phyloP scores from a whole-genome alignment of 140 eudicot genomes.

The Senecio squalidus region DNA sequence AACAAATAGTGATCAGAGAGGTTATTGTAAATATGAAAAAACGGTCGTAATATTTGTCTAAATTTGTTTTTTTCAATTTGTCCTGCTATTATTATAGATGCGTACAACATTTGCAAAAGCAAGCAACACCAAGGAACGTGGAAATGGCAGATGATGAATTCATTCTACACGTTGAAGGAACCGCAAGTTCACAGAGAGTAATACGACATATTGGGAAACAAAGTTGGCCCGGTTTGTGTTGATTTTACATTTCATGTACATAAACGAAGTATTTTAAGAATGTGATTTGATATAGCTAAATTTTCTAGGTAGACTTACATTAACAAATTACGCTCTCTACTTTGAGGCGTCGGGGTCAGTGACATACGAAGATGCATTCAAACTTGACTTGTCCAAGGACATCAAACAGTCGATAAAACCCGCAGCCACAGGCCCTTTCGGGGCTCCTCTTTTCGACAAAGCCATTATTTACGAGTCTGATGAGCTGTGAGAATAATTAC shows the following conservation, averaged over 20 bases:
- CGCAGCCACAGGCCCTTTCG: constrained; percentile 86
- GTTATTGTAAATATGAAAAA: background rate
- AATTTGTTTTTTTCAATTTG: background rate
- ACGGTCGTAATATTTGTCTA: background rate
- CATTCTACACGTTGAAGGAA: constrained; percentile 91
- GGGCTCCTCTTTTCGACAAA: constrained; percentile 90
- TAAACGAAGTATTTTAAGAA: background rate
- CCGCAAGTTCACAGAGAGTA: constrained; percentile 73
- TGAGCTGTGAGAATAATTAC: constrained; percentile 62
- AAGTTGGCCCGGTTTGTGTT: constrained; percentile 89
- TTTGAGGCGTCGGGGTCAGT: constrained; percentile 75
- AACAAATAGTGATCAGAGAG: background rate
- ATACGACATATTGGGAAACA: constrained; percentile 89
- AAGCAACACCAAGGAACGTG: constrained; percentile 58
- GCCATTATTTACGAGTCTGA: constrained; percentile 70
- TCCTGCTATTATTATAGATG: constrained; percentile 35
- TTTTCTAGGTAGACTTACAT: constrained; percentile 73
- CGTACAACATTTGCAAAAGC: constrained; percentile 71
- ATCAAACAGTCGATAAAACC: constrained; percentile 60
- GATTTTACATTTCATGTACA: background rate
- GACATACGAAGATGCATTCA: constrained; percentile 69
- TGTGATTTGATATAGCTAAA: constrained; percentile 8
- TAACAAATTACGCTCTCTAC: constrained; percentile 87
- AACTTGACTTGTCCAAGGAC: constrained; percentile 69
- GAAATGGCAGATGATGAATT: constrained; percentile 78